phyloP scores from a whole-genome alignment of 371 early-diverging fungal species.

The Neoconidiobolus thromboides region DNA sequence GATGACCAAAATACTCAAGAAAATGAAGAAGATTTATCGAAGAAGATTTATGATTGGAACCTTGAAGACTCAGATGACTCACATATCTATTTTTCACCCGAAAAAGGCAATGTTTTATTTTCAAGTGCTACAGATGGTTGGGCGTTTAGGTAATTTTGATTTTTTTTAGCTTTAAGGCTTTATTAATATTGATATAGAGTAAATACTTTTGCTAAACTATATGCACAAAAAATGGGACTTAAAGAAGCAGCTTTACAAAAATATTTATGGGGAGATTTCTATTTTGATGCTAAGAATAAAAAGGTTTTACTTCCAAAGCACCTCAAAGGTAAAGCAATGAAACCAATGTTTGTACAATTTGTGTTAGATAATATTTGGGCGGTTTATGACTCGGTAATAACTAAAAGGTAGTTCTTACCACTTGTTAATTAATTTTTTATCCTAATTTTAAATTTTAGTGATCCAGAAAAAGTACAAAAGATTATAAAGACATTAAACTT shows the following conservation, averaged over 20 bases:
- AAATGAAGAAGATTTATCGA: constrained; percentile 13
- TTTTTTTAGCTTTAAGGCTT: neutral
- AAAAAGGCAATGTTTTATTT: constrained; percentile 90
- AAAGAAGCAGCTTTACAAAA: constrained; percentile 49
- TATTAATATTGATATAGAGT: constrained; percentile 20
- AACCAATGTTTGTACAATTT: constrained; percentile 92
- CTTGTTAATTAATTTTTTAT: neutral
- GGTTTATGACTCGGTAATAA: constrained; percentile 69
- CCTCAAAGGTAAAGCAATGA: constrained; percentile 54
- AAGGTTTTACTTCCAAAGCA: constrained; percentile 71
- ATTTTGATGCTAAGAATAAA: constrained; percentile 85
- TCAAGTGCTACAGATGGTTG: constrained; percentile 92
- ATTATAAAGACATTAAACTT: constrained; percentile 68
- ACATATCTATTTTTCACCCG: constrained; percentile 85
- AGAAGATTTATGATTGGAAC: constrained; percentile 49
- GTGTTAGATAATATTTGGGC: constrained; percentile 90
- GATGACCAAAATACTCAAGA: neutral
- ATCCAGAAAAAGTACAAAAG: constrained; percentile 76
- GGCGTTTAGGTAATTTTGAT: constrained; percentile 62
- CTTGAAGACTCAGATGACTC: constrained; percentile 79
- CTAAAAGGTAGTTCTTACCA: constrained; percentile 9
- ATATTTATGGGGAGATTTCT: constrained; percentile 92
- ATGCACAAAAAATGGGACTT: constrained; percentile 74
- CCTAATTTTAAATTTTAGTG: constrained; percentile 15
- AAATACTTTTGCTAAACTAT: constrained; percentile 79